A percentile compares a stretch with the other conserved stretches of the same genome.
phyloP scores from a whole-genome alignment of 495 filamentous ascomycete genomes.

The Penicillium odoratum region DNA sequence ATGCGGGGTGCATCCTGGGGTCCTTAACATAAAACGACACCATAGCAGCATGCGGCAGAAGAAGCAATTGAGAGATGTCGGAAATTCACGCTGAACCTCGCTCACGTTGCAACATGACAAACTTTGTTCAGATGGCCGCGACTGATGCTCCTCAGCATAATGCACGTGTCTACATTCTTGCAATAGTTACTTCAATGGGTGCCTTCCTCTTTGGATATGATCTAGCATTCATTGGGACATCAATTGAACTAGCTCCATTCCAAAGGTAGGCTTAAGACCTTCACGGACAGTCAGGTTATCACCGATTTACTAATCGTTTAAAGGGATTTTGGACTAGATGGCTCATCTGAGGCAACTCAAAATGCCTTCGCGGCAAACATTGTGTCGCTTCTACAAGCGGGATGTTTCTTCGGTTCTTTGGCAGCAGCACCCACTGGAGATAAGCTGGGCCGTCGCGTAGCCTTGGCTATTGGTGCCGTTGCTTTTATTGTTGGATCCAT shows the following conservation, averaged over 20 bases:
- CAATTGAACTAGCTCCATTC: conserved; percentile 16
- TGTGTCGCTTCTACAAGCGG: conserved; percentile 60
- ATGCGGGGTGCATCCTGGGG: not conserved
- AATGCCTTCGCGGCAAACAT: conserved; percentile 52
- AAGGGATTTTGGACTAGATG: conserved; percentile 1
- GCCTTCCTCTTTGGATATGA: conserved; percentile 21
- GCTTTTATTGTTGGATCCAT: conserved; percentile 56
- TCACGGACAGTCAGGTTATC: not conserved
- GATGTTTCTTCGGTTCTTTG: conserved; percentile 40
- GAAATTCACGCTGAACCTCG: not conserved
- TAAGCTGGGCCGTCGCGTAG: conserved; percentile 51
- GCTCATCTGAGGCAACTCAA: conserved; percentile 11
- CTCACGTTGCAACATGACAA: not conserved
- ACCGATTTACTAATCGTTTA: not conserved
- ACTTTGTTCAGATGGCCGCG: not conserved
- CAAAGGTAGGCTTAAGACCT: not conserved
- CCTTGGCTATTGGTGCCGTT: conserved; percentile 44
- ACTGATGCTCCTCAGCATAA: conserved; percentile 1
- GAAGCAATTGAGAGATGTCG: not conserved
- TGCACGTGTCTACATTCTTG: conserved; percentile 19
- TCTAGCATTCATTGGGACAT: conserved; percentile 23
- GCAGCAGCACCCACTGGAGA: conserved; percentile 33
- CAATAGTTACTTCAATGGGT: conserved; percentile 22
- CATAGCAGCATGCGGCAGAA: not conserved
- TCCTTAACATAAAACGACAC: not conserved